Percentiles rank a stretch among this genome's conserved stretches.
Evolutionary conservation across 306 rosid genomes (phyloP).

Genomic region (Casuarina equisetifolia): DNA sequence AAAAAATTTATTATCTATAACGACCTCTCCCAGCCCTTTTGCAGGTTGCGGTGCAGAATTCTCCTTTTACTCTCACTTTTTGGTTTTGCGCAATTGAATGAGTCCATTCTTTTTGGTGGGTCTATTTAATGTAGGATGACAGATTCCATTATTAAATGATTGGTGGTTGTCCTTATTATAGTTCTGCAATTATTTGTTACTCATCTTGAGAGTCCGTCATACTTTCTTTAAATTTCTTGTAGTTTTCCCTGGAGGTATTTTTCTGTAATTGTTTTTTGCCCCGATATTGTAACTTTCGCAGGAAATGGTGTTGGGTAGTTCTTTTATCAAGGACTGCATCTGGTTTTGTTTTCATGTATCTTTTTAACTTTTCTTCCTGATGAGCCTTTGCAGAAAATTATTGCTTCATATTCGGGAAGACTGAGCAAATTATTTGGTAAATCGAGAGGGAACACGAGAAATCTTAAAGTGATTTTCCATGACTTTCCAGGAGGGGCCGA

Average conservation of each 20-base stretch:
- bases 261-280: neutral
- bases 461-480: conserved; percentile 74
- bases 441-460: conserved; percentile 44
- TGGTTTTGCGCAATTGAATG: conserved; percentile 32
- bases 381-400: conserved; percentile 45
- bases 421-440: conserved; percentile 69
- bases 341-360: conserved; percentile 8
- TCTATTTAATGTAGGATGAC: conserved; percentile 12
- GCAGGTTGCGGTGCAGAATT: conserved; percentile 37
- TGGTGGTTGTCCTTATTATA: neutral
- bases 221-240: neutral
- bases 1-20: conserved; percentile 49
- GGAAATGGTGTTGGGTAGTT: neutral
- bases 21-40: conserved; percentile 38
- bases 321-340: neutral
- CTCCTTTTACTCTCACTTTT: conserved; percentile 35
- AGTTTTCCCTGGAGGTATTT: conserved; percentile 1
- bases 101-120: conserved; percentile 43
- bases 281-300: conserved; percentile 5
- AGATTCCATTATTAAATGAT: conserved; percentile 4
- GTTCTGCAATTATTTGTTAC: neutral
- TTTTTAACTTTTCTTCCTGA: conserved; percentile 17
- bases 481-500: conserved; percentile 96
- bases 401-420: conserved; percentile 65
- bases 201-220: neutral